phyloP scores from a whole-genome alignment of 352 stramenopile genomes.

The Aphanomyces stellatus region DNA sequence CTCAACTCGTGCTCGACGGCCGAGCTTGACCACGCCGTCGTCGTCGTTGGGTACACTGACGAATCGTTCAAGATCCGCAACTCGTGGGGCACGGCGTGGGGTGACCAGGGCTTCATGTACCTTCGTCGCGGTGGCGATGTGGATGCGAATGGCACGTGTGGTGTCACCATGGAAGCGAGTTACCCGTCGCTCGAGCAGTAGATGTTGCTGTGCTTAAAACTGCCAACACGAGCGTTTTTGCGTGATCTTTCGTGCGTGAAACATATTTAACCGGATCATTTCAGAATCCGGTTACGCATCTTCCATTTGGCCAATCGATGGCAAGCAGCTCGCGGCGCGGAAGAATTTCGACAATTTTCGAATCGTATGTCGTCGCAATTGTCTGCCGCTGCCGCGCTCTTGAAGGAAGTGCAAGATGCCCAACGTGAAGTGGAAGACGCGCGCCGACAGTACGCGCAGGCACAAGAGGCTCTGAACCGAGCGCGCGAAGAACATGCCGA shows the following conservation, averaged over 20 bases:
- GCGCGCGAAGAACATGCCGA: slow-evolving; percentile 27
- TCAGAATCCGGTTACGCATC: too few species aligned
- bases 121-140: not conserved
- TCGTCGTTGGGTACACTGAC: slow-evolving; percentile 23
- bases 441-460: not conserved
- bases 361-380: not conserved
- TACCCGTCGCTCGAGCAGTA: not conserved
- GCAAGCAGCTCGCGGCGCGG: too few species aligned
- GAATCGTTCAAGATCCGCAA: slow-evolving; percentile 25
- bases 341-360: not conserved
- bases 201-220: not conserved
- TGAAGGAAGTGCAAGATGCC: slow-evolving; percentile 12
- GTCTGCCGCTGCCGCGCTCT: not conserved
- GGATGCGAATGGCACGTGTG: slow-evolving; percentile 4
- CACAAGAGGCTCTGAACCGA: slow-evolving; percentile 19
- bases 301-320: too few species aligned
- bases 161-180: not conserved
- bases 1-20: slow-evolving; percentile 17
- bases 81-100: slow-evolving; percentile 24
- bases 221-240: too few species aligned
- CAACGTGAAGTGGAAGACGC: slow-evolving; percentile 9
- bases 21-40: slow-evolving; percentile 24
- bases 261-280: too few species aligned
- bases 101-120: slow-evolving; percentile 26
- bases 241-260: too few species aligned